phyloP scores from a whole-genome alignment of 768 basidiomycete genomes.

The Russula ochroleuca region DNA sequence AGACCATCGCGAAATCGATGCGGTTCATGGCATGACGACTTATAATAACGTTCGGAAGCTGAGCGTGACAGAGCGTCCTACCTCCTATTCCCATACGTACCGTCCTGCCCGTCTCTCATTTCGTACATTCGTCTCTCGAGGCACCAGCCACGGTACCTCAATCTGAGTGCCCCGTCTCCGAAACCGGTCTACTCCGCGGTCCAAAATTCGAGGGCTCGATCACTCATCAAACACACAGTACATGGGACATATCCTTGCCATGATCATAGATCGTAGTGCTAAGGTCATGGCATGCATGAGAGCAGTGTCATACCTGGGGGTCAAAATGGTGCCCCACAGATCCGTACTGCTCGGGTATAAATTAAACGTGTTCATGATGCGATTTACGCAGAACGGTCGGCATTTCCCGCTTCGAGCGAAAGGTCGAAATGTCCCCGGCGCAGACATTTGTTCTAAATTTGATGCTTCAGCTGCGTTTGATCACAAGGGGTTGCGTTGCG shows the following conservation, averaged over 20 bases:
- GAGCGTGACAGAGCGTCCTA: too few relatives aligned
- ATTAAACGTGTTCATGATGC: constrained; percentile 24
- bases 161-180: constrained; percentile 1
- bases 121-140: constrained; percentile 13
- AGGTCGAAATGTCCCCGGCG: constrained; percentile 9
- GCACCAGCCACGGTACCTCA: constrained; percentile 8
- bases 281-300: not conserved
- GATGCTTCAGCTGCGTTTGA: constrained; percentile 22
- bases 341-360: constrained; percentile 9
- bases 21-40: not conserved
- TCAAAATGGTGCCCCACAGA: constrained; percentile 5
- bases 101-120: not conserved
- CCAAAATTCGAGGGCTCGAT: not conserved
- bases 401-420: constrained; percentile 12
- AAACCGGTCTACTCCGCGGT: constrained; percentile 14
- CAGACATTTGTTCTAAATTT: constrained; percentile 14
- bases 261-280: not conserved
- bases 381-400: constrained; percentile 18
- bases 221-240: not conserved
- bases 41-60: not conserved
- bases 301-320: not conserved
- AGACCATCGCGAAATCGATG: not conserved
- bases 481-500: constrained; percentile 8
- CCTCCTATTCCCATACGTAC: constrained; percentile 2
- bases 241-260: not conserved